These are phyloP conservation scores for Quercus lobata DNA, from an alignment of 331 rosid genomes.

Conservation along the genomic window DNA sequence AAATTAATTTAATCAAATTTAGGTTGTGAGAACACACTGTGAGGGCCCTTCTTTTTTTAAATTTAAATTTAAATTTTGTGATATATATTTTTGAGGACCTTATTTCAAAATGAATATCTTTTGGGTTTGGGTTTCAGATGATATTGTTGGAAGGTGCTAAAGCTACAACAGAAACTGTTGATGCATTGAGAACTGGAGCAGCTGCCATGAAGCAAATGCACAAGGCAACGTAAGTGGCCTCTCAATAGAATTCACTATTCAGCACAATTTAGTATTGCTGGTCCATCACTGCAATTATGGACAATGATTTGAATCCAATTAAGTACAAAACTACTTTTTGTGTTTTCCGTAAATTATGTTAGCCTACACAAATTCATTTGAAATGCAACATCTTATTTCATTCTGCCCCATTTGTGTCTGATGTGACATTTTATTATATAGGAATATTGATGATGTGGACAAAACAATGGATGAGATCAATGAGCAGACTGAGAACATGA, in stretches of 20 bases:
- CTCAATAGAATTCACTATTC: neutral
- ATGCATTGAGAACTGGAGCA: constrained; percentile 94
- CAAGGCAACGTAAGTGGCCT: constrained; percentile 73
- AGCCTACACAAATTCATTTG: neutral
- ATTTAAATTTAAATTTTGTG: neutral
- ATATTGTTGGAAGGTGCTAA: constrained; percentile 97
- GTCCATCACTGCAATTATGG: neutral
- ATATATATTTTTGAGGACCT: neutral
- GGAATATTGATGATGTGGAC: constrained; percentile 96
- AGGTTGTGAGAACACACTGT: neutral
- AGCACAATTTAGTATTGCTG: neutral
- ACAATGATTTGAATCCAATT: neutral
- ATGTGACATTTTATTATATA: constrained; percentile 18
- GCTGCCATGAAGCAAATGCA: constrained; percentile 98
- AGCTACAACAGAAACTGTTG: constrained; percentile 98
- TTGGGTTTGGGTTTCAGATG: constrained; percentile 54
- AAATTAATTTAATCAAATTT: neutral
- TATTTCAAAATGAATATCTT: neutral
- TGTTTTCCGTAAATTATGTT: neutral
- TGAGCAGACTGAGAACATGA: constrained; percentile 98
- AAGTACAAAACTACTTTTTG: neutral
- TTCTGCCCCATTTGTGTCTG: neutral
- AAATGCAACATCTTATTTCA: neutral
- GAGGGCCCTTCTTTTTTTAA: neutral
- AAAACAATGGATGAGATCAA: constrained; percentile 96